phyloP scores from a whole-genome alignment of 106 monocot species.

The Dioscorea alata region DNA sequence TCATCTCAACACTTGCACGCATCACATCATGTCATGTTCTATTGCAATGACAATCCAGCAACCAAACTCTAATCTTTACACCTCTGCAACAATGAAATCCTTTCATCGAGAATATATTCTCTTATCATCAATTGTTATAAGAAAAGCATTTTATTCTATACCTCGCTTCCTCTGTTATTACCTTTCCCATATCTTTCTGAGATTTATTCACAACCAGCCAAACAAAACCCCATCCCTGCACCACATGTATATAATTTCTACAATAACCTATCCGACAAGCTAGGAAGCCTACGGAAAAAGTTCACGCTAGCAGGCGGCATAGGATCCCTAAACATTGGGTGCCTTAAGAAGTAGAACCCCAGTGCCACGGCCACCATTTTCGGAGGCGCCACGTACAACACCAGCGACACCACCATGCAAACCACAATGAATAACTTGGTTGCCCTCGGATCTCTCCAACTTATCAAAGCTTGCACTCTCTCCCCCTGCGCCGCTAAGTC shows the following conservation, averaged over 20 bases:
- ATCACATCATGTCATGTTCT: too few relatives aligned
- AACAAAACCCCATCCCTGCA: not conserved
- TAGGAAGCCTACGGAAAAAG: slow-evolving; percentile 90
- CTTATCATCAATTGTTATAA: not conserved
- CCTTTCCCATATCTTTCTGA: too few relatives aligned
- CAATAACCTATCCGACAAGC: slow-evolving; percentile 77
- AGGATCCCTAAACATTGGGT: slow-evolving; percentile 96
- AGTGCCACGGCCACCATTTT: slow-evolving; percentile 96
- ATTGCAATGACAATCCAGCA: too few relatives aligned
- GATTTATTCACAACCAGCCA: too few relatives aligned
- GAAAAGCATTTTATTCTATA: not conserved
- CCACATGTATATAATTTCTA: slow-evolving; percentile 12
- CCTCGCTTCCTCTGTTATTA: too few relatives aligned
- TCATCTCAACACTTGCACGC: too few relatives aligned
- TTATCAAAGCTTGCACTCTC: slow-evolving; percentile 88
- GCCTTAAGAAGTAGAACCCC: slow-evolving; percentile 84
- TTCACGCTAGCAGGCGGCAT: slow-evolving; percentile 83
- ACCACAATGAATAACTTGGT: slow-evolving; percentile 79
- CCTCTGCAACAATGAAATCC: too few relatives aligned
- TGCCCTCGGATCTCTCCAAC: slow-evolving; percentile 91
- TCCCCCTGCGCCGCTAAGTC: slow-evolving; percentile 98
- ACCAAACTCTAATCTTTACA: too few relatives aligned
- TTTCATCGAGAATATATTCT: too few relatives aligned
- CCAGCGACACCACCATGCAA: slow-evolving; percentile 57
- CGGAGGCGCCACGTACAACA: slow-evolving; percentile 66